Base-by-base conservation (phyloP, 148 eudicot genomes). In the Spergularia bocconei region DNA sequence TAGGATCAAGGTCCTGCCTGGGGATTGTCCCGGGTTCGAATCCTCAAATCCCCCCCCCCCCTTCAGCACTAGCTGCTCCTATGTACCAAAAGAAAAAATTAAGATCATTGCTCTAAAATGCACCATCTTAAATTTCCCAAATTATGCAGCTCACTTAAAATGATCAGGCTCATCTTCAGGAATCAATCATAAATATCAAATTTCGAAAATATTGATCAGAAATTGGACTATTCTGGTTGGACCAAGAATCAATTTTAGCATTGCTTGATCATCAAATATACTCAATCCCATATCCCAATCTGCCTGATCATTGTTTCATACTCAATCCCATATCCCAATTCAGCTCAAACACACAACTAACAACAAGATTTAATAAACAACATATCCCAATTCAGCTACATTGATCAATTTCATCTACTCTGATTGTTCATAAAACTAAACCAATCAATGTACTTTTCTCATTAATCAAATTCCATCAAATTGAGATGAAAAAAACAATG, bases 261-360 rank as follows among this genome's bases (percentile, higher is more conserved):
- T 16, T 61, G 78, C 67, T 79, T 61, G 78, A 73, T 79, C 81
- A 64, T 25, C 21, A 11, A 63, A 77, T 41, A 52, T 10, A n/a
- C 64, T 59, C n/a, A n/a, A n/a, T n/a, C n/a, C n/a, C n/a, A n/a
- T n/a, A n/a, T n/a, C n/a, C 66, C 51, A 58, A 57, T 52, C 56
- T 38, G n/a, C n/a, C 16, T 74, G 61, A 79, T 74, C 70, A 79
- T 69, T 11, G 69, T 38, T 62, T 6, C 48, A 60, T 11, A 79
- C 71, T 63, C 25, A 79, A 10, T 48, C 19, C 38, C 71, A 74
- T 21, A 36, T 75, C 52, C 69, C 33, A 74, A 51, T 54, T 54
- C 51, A 69, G 57, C 74, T 74, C 54, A 29, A 29, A 29, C 36
- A 29, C 36, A 29, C 36, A 29, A 29, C 36, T 29, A 29, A 29